These are phyloP conservation scores for Lactarius psammicola DNA, from an alignment of 768 basidiomycete species.

Conservation along the genomic window DNA sequence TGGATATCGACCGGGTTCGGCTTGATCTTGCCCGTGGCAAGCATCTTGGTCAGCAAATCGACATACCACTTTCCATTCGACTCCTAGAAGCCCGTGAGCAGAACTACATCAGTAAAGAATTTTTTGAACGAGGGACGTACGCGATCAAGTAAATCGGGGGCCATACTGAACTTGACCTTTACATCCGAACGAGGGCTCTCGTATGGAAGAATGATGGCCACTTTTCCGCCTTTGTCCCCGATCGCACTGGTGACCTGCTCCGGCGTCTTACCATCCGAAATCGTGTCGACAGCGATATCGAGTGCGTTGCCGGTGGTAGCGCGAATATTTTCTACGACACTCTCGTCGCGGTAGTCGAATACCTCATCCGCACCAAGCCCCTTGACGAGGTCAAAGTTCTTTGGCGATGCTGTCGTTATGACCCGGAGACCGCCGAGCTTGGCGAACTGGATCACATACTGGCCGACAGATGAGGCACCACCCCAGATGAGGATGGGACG, in stretches of 20 bases:
- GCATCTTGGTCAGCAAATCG: constrained; percentile 28
- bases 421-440: constrained; percentile 36
- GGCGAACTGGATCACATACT: constrained; percentile 37
- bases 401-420: constrained; percentile 39
- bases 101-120: not conserved
- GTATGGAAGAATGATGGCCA: constrained; percentile 18
- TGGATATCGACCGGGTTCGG: constrained; percentile 33
- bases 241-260: constrained; percentile 20
- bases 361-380: constrained; percentile 39
- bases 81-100: constrained; percentile 1
- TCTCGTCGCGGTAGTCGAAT: constrained; percentile 36
- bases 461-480: constrained; percentile 37
- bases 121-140: not conserved
- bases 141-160: not conserved
- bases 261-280: constrained; percentile 19
- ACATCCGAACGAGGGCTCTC: constrained; percentile 13
- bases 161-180: not conserved
- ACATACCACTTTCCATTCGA: constrained; percentile 31
- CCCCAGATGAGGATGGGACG: constrained; percentile 24
- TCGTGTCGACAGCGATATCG: constrained; percentile 29
- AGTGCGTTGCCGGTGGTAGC: constrained; percentile 27
- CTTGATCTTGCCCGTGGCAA: constrained; percentile 30
- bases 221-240: constrained; percentile 24
- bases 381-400: constrained; percentile 38
- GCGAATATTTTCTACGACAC: constrained; percentile 33